Conservation (phyloP, 805 yeast species). For the Hanseniaspora lindneri region DNA sequence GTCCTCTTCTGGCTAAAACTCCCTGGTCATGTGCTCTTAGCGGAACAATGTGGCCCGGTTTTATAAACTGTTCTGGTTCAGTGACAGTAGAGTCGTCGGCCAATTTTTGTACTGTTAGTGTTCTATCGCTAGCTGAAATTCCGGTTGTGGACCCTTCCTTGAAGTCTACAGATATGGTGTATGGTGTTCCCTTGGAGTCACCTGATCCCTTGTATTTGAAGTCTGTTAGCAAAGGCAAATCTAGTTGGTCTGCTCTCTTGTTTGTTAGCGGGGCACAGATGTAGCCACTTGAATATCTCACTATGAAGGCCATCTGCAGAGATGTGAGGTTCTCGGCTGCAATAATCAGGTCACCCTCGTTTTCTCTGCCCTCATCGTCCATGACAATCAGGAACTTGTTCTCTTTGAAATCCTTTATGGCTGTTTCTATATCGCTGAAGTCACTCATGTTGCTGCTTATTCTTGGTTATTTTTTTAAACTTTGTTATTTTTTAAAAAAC, state of each 20-base stretch:
- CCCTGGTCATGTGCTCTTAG: constrained; percentile 83
- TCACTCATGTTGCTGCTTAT: constrained; percentile 2
- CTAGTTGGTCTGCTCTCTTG: constrained; percentile 65
- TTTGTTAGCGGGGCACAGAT: constrained; percentile 82
- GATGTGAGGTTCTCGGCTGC: constrained; percentile 78
- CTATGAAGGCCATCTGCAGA: constrained; percentile 86
- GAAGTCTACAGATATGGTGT: constrained; percentile 82
- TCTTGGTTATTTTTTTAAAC: neutral
- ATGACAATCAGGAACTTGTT: constrained; percentile 74
- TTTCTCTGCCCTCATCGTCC: constrained; percentile 93
- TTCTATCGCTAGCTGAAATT: constrained; percentile 87
- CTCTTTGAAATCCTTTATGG: constrained; percentile 25
- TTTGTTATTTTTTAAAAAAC: no score
- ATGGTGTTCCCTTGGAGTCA: constrained; percentile 94
- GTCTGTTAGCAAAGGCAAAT: constrained; percentile 59
- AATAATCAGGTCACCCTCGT: constrained; percentile 91
- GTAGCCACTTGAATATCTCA: constrained; percentile 77
- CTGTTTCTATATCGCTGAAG: constrained; percentile 26
- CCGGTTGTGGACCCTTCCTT: constrained; percentile 92
- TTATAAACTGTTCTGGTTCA: constrained; percentile 54
- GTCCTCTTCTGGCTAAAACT: constrained; percentile 73
- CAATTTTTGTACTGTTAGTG: constrained; percentile 60
- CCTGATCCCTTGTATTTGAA: constrained; percentile 29
- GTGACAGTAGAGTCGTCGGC: constrained; percentile 42
- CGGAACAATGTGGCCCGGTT: constrained; percentile 93